Base-by-base conservation (phyloP, 768 basidiomycete genomes). In the Amanita rimosa region DNA sequence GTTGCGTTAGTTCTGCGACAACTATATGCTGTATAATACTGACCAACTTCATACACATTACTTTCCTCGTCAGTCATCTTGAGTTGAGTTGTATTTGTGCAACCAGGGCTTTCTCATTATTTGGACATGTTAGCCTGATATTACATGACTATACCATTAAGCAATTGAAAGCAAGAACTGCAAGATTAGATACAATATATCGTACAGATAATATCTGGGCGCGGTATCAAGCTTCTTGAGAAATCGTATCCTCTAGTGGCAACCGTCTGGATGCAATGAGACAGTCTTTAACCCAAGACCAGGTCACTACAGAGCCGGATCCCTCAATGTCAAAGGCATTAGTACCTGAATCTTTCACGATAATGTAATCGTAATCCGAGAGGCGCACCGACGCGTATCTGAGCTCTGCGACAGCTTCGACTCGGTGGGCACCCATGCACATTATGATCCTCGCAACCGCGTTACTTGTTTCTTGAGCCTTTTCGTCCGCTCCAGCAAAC, bases 201-300 rank as follows among this genome's bases (percentile, higher is more conserved):
- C 17, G 9, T 34, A 19, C 27, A 50, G 39, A 19, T 27, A 22
- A 10, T 14, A 27, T 44, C n/a, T n/a, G n/a, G n/a, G 22, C 46
- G n/a, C 14, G 10, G 27, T 36, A n/a, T 46, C 44, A 58, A 9
- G 53, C 52, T 46, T 60, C 61, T 53, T 63, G 60, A 11, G 60
- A 59, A n/a, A 56, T 27, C 2, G 40, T 45, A 39, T 60, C 56
- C 9, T 44, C 46, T 10, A 64, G 64, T 21, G 66, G 64, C 3
- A 49, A 17, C 13, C 33, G 40, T 36, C 48, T 42, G 11, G 82
- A 80, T 13, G 82, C 73, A 52, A 86, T 73, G 26, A 91, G 65
- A 57, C 84, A 83, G 41, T 85, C 76, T 62, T 91, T 92, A 35
- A 91, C 75, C 85, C 85, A 91, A 14, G 63, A 58, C 64, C 85